Evolutionary conservation across 2,329 filamentous ascomycete species (phyloP).

Genomic region (Trichoderma pleuroti): DNA sequence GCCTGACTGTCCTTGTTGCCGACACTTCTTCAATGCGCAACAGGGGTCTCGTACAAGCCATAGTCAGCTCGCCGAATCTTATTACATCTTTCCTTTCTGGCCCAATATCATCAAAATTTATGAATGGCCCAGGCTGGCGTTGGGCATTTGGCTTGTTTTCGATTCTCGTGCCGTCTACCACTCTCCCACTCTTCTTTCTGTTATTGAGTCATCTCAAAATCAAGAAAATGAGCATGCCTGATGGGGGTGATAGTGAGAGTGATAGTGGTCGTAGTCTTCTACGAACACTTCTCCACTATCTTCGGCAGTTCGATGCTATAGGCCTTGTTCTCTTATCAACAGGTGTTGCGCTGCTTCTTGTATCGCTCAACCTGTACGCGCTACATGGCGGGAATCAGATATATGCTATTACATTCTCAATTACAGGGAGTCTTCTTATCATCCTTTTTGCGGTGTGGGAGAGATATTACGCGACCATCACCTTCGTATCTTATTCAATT

Average conservation of each 20-base stretch:
- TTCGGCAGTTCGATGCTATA: slow-evolving; percentile 59
- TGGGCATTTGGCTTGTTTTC: slow-evolving; percentile 67
- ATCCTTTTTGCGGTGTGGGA: slow-evolving; percentile 39
- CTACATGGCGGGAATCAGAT: slow-evolving; percentile 39
- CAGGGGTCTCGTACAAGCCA: slow-evolving; percentile 60
- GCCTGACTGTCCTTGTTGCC: slow-evolving; percentile 57
- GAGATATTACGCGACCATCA: slow-evolving; percentile 37
- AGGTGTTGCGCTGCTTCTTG: slow-evolving; percentile 62
- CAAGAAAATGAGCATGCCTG: slow-evolving; percentile 55
- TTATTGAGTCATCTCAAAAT: slow-evolving; percentile 51
- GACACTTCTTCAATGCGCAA: slow-evolving; percentile 65
- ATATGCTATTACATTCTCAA: slow-evolving; percentile 40
- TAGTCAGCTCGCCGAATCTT: slow-evolving; percentile 65
- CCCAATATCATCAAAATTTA: slow-evolving; percentile 51
- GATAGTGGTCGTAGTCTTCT: slow-evolving; percentile 42
- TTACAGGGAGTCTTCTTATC: slow-evolving; percentile 37
- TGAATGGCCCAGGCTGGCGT: slow-evolving; percentile 53
- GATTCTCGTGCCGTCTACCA: slow-evolving; percentile 59
- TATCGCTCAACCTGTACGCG: slow-evolving; percentile 52
- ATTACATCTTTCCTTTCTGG: slow-evolving; percentile 62
- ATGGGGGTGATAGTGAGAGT: slow-evolving; percentile 43
- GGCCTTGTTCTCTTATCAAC: slow-evolving; percentile 60
- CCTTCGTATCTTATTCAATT: slow-evolving; percentile 36
- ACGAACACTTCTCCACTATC: slow-evolving; percentile 48
- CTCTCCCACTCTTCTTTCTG: slow-evolving; percentile 46